A percentile compares a stretch with the other conserved stretches of the same genome.
phyloP scores from a whole-genome alignment of 2,329 filamentous ascomycete species.

The Alternaria postmessia region DNA sequence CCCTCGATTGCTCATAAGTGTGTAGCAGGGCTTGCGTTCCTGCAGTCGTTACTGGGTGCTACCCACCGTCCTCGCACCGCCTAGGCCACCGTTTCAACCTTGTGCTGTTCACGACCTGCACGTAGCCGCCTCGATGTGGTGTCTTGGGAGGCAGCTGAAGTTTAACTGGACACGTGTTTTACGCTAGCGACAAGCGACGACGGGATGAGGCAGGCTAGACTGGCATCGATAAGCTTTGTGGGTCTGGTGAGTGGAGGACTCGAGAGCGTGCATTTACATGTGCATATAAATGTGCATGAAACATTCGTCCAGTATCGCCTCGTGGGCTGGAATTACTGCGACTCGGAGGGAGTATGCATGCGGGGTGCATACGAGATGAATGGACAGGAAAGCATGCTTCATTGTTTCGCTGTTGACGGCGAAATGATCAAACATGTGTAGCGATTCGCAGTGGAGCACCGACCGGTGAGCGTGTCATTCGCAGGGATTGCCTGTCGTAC shows the following conservation, averaged over 20 bases:
- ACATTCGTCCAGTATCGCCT: constrained; percentile 20
- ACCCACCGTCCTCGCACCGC: constrained; percentile 27
- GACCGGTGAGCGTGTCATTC: constrained; percentile 18
- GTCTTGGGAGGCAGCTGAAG: constrained; percentile 32
- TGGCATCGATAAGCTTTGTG: constrained; percentile 30
- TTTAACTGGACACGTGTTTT: constrained; percentile 33
- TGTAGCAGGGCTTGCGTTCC: constrained; percentile 32
- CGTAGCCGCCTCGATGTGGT: constrained; percentile 37
- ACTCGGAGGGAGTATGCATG: constrained; percentile 2
- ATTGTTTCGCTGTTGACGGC: constrained; percentile 5
- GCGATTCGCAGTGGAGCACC: constrained; percentile 13
- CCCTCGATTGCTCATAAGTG: constrained; percentile 5
- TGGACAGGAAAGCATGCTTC: constrained; percentile 26
- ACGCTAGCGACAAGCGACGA: constrained; percentile 21
- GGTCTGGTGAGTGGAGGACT: constrained; percentile 23
- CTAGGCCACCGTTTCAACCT: constrained; percentile 33
- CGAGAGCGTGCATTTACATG: constrained; percentile 16
- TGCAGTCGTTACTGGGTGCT: constrained; percentile 46
- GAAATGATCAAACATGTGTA: constrained; percentile 3
- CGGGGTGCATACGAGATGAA: constrained; percentile 10
- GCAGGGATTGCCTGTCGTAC: constrained; percentile 15
- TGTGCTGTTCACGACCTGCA: constrained; percentile 32
- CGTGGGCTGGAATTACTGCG: constrained; percentile 13
- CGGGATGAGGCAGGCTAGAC: constrained; percentile 27
- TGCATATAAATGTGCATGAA: constrained; percentile 31